Conservation (phyloP, 148 eudicot species). For the Drosera capensis region DNA sequence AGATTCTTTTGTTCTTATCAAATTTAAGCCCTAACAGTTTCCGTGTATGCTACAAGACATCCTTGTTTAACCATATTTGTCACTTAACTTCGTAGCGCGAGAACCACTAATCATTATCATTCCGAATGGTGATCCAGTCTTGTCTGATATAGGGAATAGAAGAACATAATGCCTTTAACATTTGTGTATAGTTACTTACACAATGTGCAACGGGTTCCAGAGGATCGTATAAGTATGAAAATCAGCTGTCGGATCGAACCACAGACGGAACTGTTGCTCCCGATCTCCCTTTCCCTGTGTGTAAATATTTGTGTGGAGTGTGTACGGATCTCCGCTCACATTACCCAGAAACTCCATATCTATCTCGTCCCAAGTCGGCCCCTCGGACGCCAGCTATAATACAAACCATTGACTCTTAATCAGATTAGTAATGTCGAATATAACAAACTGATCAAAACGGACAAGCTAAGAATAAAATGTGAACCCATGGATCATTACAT, state of each 20-base stretch:
- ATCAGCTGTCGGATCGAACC: slow-evolving; percentile 19
- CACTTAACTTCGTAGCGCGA: too few relatives aligned
- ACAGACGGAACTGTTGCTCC: slow-evolving; percentile 37
- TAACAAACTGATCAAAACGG: neutral
- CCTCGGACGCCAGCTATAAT: neutral
- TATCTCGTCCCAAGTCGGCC: slow-evolving; percentile 1
- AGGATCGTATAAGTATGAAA: slow-evolving; percentile 1
- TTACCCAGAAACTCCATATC: slow-evolving; percentile 4
- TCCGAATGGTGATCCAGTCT: slow-evolving; percentile 7
- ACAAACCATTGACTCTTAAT: neutral
- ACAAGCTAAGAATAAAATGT: too few relatives aligned
- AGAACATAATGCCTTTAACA: slow-evolving; percentile 16
- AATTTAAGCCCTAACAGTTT: too few relatives aligned
- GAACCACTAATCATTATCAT: too few relatives aligned
- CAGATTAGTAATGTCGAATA: neutral
- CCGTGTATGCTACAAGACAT: too few relatives aligned
- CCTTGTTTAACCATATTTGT: too few relatives aligned
- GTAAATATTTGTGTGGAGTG: slow-evolving; percentile 34
- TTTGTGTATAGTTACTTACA: too few relatives aligned
- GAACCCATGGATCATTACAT: neutral
- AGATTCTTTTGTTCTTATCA: too few relatives aligned
- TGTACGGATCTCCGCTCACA: slow-evolving; percentile 32
- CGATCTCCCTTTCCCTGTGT: slow-evolving; percentile 31
- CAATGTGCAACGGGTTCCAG: slow-evolving; percentile 20
- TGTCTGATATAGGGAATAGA: slow-evolving; percentile 21